These are phyloP conservation scores for Verticillium tricorpus DNA, from an alignment of 2,329 filamentous ascomycete genomes.

Conservation along the genomic window DNA sequence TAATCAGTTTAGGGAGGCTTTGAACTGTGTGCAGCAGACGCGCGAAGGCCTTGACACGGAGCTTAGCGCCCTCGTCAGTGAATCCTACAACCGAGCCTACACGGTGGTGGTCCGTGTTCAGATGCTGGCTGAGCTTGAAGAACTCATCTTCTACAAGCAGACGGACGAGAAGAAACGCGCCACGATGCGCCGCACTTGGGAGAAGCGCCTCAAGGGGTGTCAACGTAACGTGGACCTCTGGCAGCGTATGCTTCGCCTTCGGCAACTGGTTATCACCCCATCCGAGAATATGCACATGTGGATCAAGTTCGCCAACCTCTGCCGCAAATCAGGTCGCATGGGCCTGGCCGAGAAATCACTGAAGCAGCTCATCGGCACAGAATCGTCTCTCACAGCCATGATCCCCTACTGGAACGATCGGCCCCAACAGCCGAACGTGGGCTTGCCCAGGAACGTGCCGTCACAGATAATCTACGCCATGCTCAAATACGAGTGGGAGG, in stretches of 20 bases:
- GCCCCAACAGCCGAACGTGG: constrained; percentile 21
- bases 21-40: constrained; percentile 84
- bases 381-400: constrained; percentile 56
- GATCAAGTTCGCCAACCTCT: constrained; percentile 98
- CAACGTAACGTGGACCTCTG: constrained; percentile 97
- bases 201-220: constrained; percentile 87
- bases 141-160: constrained; percentile 97
- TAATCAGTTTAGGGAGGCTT: constrained; percentile 89
- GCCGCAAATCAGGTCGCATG: constrained; percentile 91
- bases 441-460: constrained; percentile 41
- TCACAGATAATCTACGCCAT: constrained; percentile 94
- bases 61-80: constrained; percentile 90
- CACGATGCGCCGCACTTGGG: constrained; percentile 92
- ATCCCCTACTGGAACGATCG: constrained; percentile 56
- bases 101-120: constrained; percentile 97
- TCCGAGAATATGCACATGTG: constrained; percentile 97
- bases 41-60: constrained; percentile 93
- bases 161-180: constrained; percentile 84
- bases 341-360: constrained; percentile 93
- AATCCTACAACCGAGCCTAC: constrained; percentile 97
- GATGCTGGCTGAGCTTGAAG: constrained; percentile 97
- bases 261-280: constrained; percentile 85
- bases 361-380: constrained; percentile 77
- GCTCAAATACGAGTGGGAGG: constrained; percentile 94
- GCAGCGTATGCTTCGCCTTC: constrained; percentile 95